These are phyloP conservation scores for Syzygium jambos DNA, from an alignment of 345 rosid species.

Conservation along the genomic window DNA sequence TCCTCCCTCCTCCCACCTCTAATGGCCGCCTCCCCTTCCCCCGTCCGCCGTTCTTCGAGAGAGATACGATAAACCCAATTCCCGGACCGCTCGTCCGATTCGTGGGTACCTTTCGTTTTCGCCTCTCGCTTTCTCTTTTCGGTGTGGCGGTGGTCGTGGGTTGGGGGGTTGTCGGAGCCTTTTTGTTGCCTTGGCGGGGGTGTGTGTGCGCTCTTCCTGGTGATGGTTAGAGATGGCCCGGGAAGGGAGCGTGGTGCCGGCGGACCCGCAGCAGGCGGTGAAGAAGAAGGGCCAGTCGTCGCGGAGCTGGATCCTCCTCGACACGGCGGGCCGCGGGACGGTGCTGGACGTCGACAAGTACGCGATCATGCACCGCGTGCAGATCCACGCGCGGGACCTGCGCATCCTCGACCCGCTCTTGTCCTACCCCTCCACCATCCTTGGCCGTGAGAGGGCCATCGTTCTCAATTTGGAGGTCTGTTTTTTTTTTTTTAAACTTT, in stretches of 20 bases:
- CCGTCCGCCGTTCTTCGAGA: neutral
- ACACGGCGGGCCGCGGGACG: constrained; percentile 40
- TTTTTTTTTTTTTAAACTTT: neutral
- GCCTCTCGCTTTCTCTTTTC: neutral
- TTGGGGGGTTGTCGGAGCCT: neutral
- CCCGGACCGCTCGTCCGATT: neutral
- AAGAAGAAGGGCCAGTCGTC: constrained; percentile 66
- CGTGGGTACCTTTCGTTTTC: neutral
- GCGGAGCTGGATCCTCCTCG: constrained; percentile 61
- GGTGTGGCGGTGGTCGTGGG: too few relatives aligned
- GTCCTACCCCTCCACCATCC: constrained; percentile 91
- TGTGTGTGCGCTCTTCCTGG: neutral
- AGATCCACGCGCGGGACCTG: constrained; percentile 98
- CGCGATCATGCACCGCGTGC: constrained; percentile 87
- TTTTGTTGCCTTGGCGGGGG: neutral
- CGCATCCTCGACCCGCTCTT: constrained; percentile 88
- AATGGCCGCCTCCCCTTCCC: neutral
- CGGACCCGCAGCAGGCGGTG: constrained; percentile 43
- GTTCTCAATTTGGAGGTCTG: constrained; percentile 94
- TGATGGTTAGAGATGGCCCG: constrained; percentile 39
- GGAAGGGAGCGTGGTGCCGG: constrained; percentile 59
- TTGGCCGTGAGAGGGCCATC: constrained; percentile 95
- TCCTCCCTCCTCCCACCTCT: neutral
- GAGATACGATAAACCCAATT: neutral
- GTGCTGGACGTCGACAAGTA: constrained; percentile 68